A percentile compares a stretch with the other conserved stretches of the same genome.
Evolutionary conservation across 225 moss, liverwort and hornwort genomes (phyloP).

Genomic region (Marchantia paleacea): DNA sequence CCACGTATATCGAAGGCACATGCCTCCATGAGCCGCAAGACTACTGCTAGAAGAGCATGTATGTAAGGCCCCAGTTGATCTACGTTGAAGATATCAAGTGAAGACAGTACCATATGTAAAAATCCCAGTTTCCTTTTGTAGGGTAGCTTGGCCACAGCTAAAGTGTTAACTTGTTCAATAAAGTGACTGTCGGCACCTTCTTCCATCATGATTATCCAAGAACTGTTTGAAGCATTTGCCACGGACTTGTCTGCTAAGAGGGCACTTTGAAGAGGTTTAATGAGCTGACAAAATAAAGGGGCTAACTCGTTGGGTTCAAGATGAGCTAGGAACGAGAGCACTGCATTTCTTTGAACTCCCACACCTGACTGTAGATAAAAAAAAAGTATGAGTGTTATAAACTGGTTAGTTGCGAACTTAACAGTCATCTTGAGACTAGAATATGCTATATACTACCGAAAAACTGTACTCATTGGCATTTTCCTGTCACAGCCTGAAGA

Average conservation of each 20-base stretch:
- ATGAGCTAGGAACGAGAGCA: slow-evolving; percentile 85
- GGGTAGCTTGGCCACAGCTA: slow-evolving; percentile 53
- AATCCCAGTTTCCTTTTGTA: slow-evolving; percentile 90
- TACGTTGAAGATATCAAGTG: slow-evolving; percentile 75
- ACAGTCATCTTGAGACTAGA: no score
- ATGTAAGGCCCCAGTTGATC: slow-evolving; percentile 68
- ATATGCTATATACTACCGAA: no score
- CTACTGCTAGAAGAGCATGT: slow-evolving; percentile 63
- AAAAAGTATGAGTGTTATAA: background rate
- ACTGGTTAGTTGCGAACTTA: background rate
- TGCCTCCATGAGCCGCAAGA: slow-evolving; percentile 75
- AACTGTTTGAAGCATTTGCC: slow-evolving; percentile 38
- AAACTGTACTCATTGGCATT: no score
- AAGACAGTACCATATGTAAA: slow-evolving; percentile 84
- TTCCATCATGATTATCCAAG: slow-evolving; percentile 30
- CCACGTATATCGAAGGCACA: slow-evolving; percentile 8
- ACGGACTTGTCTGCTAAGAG: slow-evolving; percentile 26
- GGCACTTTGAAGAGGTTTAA: slow-evolving; percentile 67
- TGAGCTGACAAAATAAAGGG: slow-evolving; percentile 66
- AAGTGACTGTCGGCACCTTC: slow-evolving; percentile 51
- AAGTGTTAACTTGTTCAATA: slow-evolving; percentile 55
- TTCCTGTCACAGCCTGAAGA: no score
- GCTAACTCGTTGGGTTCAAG: slow-evolving; percentile 78
- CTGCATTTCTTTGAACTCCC: slow-evolving; percentile 84
- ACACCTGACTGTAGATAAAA: slow-evolving; percentile 44